phyloP scores from a whole-genome alignment of 1,284 basidiomycete genomes.

The Trichosporon sp. region DNA sequence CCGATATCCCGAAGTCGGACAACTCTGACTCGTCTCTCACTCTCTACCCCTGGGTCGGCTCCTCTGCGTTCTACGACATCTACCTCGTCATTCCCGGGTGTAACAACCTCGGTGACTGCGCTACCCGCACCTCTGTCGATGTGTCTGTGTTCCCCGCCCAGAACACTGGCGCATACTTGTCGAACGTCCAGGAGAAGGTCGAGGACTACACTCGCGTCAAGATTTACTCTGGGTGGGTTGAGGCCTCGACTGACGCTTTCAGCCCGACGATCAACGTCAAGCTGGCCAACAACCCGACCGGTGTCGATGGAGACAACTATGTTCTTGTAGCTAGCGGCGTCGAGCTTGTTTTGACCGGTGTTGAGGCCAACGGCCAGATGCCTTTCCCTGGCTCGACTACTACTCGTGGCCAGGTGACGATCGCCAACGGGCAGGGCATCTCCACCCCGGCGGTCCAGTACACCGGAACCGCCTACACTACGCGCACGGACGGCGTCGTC shows the following conservation, averaged over 20 bases:
- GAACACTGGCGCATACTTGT: slow-evolving; percentile 66
- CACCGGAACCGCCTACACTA: slow-evolving; percentile 8
- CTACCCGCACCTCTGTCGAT: slow-evolving; percentile 74
- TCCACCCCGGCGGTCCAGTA: not conserved
- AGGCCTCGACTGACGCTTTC: slow-evolving; percentile 70
- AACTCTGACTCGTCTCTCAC: slow-evolving; percentile 70
- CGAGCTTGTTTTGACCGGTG: slow-evolving; percentile 66
- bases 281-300: slow-evolving; percentile 65
- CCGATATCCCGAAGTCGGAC: slow-evolving; percentile 64
- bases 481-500: slow-evolving; percentile 6
- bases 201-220: slow-evolving; percentile 64
- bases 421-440: not conserved
- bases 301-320: slow-evolving; percentile 69
- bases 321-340: slow-evolving; percentile 79
- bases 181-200: slow-evolving; percentile 74
- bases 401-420: slow-evolving; percentile 38
- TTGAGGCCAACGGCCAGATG: slow-evolving; percentile 30
- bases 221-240: slow-evolving; percentile 80
- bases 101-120: slow-evolving; percentile 75
- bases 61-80: slow-evolving; percentile 81
- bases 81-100: slow-evolving; percentile 88
- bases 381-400: slow-evolving; percentile 45
- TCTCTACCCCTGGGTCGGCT: slow-evolving; percentile 86
- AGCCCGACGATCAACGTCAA: slow-evolving; percentile 72
- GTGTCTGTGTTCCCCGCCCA: slow-evolving; percentile 79